Evolutionary conservation across 257 asterid species (phyloP).

Genomic region (Fraxinus quadrangulata): DNA sequence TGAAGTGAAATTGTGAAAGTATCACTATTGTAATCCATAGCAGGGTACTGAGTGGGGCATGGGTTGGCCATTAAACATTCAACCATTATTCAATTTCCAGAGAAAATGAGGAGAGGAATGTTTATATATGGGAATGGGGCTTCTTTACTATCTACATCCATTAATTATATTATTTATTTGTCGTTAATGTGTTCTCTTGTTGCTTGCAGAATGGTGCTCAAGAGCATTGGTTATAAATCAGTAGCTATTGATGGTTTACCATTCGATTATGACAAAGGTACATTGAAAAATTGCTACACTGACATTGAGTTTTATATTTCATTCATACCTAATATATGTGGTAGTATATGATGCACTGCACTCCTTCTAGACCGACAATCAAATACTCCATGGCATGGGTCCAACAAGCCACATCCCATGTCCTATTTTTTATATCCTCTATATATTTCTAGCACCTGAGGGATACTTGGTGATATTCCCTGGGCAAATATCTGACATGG

Average conservation of each 20-base stretch:
- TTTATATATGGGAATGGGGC: not conserved
- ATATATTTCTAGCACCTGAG: too few relatives aligned
- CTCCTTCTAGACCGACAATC: too few relatives aligned
- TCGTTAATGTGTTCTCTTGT: not conserved
- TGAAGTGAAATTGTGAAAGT: slow-evolving; percentile 11
- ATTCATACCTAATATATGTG: not conserved
- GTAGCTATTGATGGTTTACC: slow-evolving; percentile 73
- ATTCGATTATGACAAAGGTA: slow-evolving; percentile 68
- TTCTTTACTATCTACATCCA: not conserved
- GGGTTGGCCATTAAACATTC: not conserved
- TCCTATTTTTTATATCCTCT: too few relatives aligned
- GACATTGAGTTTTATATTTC: not conserved
- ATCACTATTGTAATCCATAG: not conserved
- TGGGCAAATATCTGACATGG: too few relatives aligned
- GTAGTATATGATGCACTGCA: not conserved
- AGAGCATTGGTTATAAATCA: slow-evolving; percentile 93
- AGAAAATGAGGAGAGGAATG: not conserved
- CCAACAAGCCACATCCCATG: too few relatives aligned
- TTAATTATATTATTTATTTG: not conserved
- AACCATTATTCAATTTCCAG: not conserved
- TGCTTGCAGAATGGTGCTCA: slow-evolving; percentile 66
- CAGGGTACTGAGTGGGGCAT: not conserved
- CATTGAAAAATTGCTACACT: slow-evolving; percentile 14
- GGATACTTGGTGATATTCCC: too few relatives aligned
- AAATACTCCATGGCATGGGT: too few relatives aligned